A percentile compares a stretch with the other conserved stretches of the same genome.
Evolutionary conservation across 2,329 filamentous ascomycete genomes (phyloP).

Genomic region (Chrysoporthe cubensis): DNA sequence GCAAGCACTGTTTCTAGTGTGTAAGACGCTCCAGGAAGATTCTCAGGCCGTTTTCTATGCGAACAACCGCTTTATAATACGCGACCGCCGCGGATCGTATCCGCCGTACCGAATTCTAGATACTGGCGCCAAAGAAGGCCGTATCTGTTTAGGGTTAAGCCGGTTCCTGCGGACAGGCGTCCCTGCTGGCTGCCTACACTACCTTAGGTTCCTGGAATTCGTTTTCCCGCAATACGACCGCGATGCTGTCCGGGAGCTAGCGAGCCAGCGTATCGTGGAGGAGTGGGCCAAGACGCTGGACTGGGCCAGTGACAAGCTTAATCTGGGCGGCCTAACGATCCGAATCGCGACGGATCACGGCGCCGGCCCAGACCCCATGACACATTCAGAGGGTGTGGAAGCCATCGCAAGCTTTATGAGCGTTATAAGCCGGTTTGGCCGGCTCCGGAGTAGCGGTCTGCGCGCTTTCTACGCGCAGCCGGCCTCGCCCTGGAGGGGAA

Average conservation of each 20-base stretch:
- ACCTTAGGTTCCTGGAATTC: conserved; percentile 20
- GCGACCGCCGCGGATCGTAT: neutral
- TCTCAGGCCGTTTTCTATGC: conserved; percentile 26
- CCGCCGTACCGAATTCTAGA: neutral
- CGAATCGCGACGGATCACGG: conserved; percentile 3
- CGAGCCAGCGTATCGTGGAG: neutral
- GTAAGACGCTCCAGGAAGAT: conserved; percentile 24
- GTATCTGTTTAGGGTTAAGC: neutral
- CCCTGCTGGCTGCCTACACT: conserved; percentile 3
- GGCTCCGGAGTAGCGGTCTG: neutral
- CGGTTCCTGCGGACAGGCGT: conserved; percentile 12
- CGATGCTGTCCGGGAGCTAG: conserved; percentile 6
- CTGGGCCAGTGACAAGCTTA: conserved; percentile 12
- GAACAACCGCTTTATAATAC: conserved; percentile 12
- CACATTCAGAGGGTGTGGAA: conserved; percentile 3
- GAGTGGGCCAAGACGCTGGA: conserved; percentile 18
- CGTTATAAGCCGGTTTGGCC: neutral
- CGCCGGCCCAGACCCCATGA: conserved; percentile 7
- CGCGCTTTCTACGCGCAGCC: conserved; percentile 17
- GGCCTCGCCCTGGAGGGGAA: conserved; percentile 16
- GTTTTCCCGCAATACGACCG: conserved; percentile 14
- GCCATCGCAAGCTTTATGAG: conserved; percentile 6
- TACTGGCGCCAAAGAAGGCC: neutral
- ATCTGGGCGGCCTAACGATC: conserved; percentile 9
- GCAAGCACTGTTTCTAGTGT: conserved; percentile 24